A percentile compares a stretch with the other conserved stretches of the same genome.
Conservation (phyloP, 2,329 filamentous ascomycete genomes). For the Cordyceps farinosa region DNA sequence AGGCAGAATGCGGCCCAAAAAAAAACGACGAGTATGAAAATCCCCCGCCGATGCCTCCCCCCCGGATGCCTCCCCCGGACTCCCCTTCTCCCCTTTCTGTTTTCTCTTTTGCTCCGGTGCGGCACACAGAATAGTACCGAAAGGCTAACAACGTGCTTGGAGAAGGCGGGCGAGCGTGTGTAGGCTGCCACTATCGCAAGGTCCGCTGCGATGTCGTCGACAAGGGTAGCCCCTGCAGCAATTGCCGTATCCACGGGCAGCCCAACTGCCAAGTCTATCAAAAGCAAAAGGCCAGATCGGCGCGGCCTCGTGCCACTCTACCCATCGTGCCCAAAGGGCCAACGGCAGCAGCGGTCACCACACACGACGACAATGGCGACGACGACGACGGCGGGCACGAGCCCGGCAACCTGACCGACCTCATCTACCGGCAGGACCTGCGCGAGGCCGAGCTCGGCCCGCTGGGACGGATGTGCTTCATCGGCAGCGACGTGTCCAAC, state of each 20-base stretch:
- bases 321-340: neutral
- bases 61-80: too few relatives aligned
- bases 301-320: neutral
- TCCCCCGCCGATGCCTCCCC: too few relatives aligned
- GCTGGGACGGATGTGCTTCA: conserved; percentile 48
- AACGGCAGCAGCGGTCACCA: neutral
- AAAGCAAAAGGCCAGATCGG: conserved; percentile 40
- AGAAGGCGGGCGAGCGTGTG: conserved; percentile 37
- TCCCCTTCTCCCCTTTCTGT: neutral
- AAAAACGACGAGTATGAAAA: neutral
- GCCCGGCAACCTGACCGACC: conserved; percentile 46
- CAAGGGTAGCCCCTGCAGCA: conserved; percentile 46
- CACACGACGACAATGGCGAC: conserved; percentile 28
- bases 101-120: neutral
- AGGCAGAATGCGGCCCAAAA: neutral
- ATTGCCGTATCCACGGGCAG: conserved; percentile 41
- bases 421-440: conserved; percentile 47
- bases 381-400: conserved; percentile 27
- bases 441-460: conserved; percentile 44
- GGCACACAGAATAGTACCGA: too few relatives aligned
- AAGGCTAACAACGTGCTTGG: too few relatives aligned
- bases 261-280: conserved; percentile 45
- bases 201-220: conserved; percentile 48
- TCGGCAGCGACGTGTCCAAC: conserved; percentile 54
- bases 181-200: conserved; percentile 48